These are phyloP conservation scores for Yamadazyma trypodendri DNA, from an alignment of 1,139 yeast species.

Conservation along the genomic window DNA sequence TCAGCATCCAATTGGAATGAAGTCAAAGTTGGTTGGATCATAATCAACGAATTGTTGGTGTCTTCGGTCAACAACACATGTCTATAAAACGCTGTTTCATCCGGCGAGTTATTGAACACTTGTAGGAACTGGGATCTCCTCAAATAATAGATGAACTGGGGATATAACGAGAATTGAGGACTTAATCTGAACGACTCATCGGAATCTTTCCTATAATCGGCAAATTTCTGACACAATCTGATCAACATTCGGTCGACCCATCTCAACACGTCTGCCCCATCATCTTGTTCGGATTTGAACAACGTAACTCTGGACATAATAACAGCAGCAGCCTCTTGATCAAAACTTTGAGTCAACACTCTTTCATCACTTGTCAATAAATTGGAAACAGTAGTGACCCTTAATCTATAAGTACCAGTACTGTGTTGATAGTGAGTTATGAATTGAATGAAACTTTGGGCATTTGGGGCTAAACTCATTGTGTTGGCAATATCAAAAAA, in stretches of 20 bases:
- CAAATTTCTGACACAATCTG: constrained; percentile 51
- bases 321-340: constrained; percentile 98
- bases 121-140: constrained; percentile 96
- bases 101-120: constrained; percentile 97
- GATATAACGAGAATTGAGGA: constrained; percentile 58
- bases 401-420: constrained; percentile 77
- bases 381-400: constrained; percentile 87
- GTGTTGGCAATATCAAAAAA: constrained; percentile 81
- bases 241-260: constrained; percentile 54
- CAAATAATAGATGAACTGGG: constrained; percentile 93
- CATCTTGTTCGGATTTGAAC: constrained; percentile 76
- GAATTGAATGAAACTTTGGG: constrained; percentile 64
- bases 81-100: constrained; percentile 96
- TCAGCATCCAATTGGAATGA: constrained; percentile 77
- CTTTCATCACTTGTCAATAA: constrained; percentile 53
- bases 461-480: constrained; percentile 38
- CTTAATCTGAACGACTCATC: constrained; percentile 48
- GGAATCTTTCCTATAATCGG: constrained; percentile 50
- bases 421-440: constrained; percentile 78
- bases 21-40: constrained; percentile 95
- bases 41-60: constrained; percentile 86
- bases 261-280: constrained; percentile 52
- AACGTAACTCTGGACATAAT: constrained; percentile 93
- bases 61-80: constrained; percentile 91
- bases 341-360: constrained; percentile 69